Conservation (phyloP, 2,329 filamentous ascomycete genomes). For the Botrytis fabae region DNA sequence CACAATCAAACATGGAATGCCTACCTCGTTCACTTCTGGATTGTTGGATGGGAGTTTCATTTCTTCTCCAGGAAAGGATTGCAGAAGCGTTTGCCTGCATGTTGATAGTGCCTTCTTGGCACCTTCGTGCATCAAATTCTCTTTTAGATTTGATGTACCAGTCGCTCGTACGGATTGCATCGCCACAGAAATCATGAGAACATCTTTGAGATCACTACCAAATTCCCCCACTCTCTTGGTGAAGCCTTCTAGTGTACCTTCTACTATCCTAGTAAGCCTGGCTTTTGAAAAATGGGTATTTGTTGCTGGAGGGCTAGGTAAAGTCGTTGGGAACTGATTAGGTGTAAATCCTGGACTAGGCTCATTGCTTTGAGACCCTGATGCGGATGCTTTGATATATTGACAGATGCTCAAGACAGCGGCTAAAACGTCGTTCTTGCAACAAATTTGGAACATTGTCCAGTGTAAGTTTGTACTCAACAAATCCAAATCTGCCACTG, state of each 20-base stretch:
- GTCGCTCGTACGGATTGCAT: constrained; percentile 26
- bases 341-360: constrained; percentile 7
- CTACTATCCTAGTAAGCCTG: constrained; percentile 26
- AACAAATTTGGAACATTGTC: constrained; percentile 30
- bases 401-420: constrained; percentile 26
- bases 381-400: constrained; percentile 4
- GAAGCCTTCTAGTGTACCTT: constrained; percentile 25
- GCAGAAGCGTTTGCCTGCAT: constrained; percentile 23
- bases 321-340: background rate
- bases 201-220: constrained; percentile 29
- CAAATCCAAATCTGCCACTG: constrained; percentile 11
- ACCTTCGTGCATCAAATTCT: constrained; percentile 28
- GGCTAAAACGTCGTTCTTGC: constrained; percentile 28
- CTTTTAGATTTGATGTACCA: constrained; percentile 10
- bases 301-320: constrained; percentile 19
- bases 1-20: background rate
- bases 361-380: constrained; percentile 1
- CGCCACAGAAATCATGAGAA: constrained; percentile 25
- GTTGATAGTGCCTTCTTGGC: constrained; percentile 24
- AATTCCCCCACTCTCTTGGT: constrained; percentile 24
- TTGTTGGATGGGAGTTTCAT: constrained; percentile 10
- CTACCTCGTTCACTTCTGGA: constrained; percentile 1
- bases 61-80: constrained; percentile 2
- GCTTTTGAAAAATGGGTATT: constrained; percentile 27
- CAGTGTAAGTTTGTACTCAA: constrained; percentile 21